A percentile compares a stretch with the other conserved stretches of the same genome.
phyloP scores from a whole-genome alignment of 768 basidiomycete species.

The Lentinula raphanica region DNA sequence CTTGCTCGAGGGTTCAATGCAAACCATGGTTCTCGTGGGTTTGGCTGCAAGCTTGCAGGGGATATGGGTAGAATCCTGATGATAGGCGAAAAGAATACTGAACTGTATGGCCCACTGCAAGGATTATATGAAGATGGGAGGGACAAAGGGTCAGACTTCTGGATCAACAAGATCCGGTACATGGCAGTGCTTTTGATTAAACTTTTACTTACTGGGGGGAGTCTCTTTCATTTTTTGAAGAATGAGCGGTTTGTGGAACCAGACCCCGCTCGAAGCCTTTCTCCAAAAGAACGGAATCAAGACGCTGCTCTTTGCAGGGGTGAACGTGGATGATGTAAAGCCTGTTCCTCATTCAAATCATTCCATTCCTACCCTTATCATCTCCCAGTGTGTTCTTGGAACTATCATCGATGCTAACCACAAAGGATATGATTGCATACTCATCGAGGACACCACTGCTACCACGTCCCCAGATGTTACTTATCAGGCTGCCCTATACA shows the following conservation, averaged over 20 bases:
- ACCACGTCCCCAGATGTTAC: constrained; percentile 57
- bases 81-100: constrained; percentile 53
- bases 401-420: constrained; percentile 61
- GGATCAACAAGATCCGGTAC: constrained; percentile 69
- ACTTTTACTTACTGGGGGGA: too few species aligned
- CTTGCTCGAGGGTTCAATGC: constrained; percentile 45
- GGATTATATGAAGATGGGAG: constrained; percentile 46
- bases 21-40: constrained; percentile 39
- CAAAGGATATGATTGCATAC: constrained; percentile 58
- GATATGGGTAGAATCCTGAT: constrained; percentile 53
- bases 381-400: constrained; percentile 61
- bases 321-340: constrained; percentile 60
- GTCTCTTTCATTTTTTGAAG: constrained; percentile 24
- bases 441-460: constrained; percentile 54
- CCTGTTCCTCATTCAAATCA: too few species aligned
- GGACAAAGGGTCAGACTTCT: constrained; percentile 55
- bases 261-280: constrained; percentile 57
- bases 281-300: constrained; percentile 58
- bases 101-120: constrained; percentile 61
- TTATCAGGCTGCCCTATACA: constrained; percentile 53
- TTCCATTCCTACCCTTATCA: too few species aligned
- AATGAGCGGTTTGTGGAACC: constrained; percentile 65
- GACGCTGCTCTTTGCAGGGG: constrained; percentile 58
- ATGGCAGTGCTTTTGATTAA: background rate
- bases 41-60: constrained; percentile 50